phyloP scores from a whole-genome alignment of 495 filamentous ascomycete genomes.

The Lasiosphaeris hirsuta region DNA sequence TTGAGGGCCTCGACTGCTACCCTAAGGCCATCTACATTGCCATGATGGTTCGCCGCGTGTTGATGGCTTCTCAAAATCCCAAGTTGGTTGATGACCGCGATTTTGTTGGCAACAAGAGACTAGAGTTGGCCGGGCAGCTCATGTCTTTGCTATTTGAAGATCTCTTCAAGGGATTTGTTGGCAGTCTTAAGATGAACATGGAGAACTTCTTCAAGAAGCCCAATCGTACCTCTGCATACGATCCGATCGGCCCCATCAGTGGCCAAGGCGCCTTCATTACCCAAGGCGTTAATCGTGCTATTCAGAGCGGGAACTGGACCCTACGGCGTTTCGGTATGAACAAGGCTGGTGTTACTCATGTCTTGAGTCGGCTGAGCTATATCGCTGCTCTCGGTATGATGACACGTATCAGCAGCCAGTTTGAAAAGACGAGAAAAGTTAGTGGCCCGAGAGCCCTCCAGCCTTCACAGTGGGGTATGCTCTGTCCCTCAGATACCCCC shows the following conservation, averaged over 20 bases:
- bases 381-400: conserved; percentile 99
- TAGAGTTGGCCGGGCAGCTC: conserved; percentile 92
- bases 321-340: conserved; percentile 98
- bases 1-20: conserved; percentile 83
- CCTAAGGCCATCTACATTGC: conserved; percentile 95
- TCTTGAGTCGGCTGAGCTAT: conserved; percentile 91
- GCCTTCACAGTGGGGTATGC: conserved; percentile 95
- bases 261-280: conserved; percentile 80
- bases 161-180: conserved; percentile 90
- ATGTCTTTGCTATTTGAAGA: conserved; percentile 96
- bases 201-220: conserved; percentile 92
- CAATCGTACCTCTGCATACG: conserved; percentile 78
- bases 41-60: conserved; percentile 88
- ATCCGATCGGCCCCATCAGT: conserved; percentile 72
- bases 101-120: conserved; percentile 94
- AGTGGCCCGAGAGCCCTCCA: conserved; percentile 92
- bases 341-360: conserved; percentile 92
- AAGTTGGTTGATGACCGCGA: conserved; percentile 91
- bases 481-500: conserved; percentile 94
- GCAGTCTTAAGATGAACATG: conserved; percentile 81
- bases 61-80: conserved; percentile 88
- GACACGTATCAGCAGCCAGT: conserved; percentile 97
- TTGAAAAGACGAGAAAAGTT: conserved; percentile 97
- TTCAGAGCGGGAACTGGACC: conserved; percentile 96
- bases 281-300: conserved; percentile 83